These are phyloP conservation scores for Coix lacrymajobi DNA, from an alignment of 176 grass and related monocot species.

Conservation along the genomic window DNA sequence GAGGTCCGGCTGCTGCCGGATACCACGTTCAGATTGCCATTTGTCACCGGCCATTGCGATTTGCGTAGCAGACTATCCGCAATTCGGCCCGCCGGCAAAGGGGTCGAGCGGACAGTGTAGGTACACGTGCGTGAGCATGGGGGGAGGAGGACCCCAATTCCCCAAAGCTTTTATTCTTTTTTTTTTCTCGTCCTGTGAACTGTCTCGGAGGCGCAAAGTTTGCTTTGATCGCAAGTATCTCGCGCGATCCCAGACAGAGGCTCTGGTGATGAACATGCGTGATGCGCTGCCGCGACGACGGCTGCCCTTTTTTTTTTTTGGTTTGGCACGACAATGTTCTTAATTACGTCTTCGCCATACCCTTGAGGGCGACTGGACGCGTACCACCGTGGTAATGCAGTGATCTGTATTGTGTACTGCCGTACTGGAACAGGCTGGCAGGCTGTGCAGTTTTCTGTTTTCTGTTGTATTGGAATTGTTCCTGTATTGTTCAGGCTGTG, in stretches of 20 bases:
- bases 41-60: no score
- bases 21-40: no score
- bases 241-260: not conserved
- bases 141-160: no score
- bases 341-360: not conserved
- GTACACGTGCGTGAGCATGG: not conserved
- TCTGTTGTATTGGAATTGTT: no score
- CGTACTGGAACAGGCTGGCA: no score
- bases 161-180: not conserved
- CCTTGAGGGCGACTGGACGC: not conserved
- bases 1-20: no score
- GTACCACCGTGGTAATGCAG: no score
- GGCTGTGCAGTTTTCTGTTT: no score
- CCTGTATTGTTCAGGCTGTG: no score
- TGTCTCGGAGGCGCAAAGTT: not conserved
- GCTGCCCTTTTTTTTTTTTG: not conserved
- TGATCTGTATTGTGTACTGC: no score
- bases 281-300: not conserved
- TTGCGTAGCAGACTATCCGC: no score
- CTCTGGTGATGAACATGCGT: not conserved
- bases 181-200: not conserved
- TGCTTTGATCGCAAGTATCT: slow-evolving; percentile 17
- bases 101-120: not conserved
- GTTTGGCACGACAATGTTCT: not conserved
- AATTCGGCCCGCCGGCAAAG: no score